Evolutionary conservation across 2,329 filamentous ascomycete species (phyloP).

Genomic region (Saccharata proteae): DNA sequence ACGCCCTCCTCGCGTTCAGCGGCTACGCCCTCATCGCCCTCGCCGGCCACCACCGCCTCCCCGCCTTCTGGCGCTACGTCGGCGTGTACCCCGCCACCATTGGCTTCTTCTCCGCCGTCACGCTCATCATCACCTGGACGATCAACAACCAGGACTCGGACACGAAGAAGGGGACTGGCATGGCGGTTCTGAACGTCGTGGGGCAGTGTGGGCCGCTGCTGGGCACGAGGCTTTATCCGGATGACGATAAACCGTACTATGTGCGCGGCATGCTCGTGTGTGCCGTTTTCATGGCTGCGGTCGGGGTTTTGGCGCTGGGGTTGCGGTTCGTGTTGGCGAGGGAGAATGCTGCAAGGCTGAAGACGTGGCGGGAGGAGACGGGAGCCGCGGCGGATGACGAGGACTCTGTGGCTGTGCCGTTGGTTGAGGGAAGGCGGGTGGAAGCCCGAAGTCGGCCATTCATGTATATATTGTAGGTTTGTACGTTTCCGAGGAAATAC

Average conservation of each 20-base stretch:
- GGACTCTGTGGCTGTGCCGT: constrained; percentile 1
- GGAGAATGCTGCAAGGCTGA: constrained; percentile 17
- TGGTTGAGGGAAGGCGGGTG: constrained; percentile 1
- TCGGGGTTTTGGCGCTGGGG: constrained; percentile 29
- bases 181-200: constrained; percentile 69
- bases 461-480: no score
- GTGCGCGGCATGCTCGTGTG: constrained; percentile 39
- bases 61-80: constrained; percentile 61
- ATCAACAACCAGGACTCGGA: constrained; percentile 71
- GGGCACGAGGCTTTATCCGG: constrained; percentile 43
- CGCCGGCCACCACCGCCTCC: constrained; percentile 54
- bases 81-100: constrained; percentile 66
- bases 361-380: not conserved
- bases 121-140: constrained; percentile 76
- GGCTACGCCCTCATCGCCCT: constrained; percentile 53
- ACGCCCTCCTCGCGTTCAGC: constrained; percentile 52
- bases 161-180: constrained; percentile 59
- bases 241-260: constrained; percentile 37
- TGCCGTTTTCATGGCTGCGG: constrained; percentile 37
- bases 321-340: constrained; percentile 29
- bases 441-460: no score
- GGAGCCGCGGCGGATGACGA: constrained; percentile 1
- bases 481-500: no score
- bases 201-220: constrained; percentile 64
- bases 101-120: constrained; percentile 79